A percentile compares a stretch with the other conserved stretches of the same genome.
phyloP scores from a whole-genome alignment of 768 basidiomycete species.

The Lentinula sp. region DNA sequence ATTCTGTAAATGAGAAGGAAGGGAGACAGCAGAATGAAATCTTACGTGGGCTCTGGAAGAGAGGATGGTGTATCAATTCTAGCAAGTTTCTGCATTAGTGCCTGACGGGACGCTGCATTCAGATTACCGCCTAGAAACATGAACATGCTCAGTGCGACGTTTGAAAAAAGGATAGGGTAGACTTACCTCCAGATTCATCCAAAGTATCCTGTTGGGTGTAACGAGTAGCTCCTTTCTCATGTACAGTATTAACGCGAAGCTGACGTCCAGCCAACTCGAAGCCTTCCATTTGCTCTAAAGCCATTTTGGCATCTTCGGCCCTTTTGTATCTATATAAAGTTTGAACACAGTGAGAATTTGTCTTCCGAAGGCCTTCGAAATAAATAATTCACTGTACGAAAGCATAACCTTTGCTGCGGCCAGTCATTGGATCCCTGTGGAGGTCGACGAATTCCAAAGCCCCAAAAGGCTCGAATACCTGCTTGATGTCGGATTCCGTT shows the following conservation, averaged over 20 bases:
- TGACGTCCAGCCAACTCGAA: conserved; percentile 94
- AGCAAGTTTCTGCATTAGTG: conserved; percentile 99
- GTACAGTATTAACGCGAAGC: conserved; percentile 89
- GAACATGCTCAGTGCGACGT: background rate
- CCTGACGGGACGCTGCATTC: conserved; percentile 96
- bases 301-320: conserved; percentile 92
- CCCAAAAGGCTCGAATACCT: conserved; percentile 99
- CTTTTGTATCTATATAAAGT: conserved; percentile 64
- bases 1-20: conserved; percentile 11
- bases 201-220: conserved; percentile 76
- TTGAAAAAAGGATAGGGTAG: background rate
- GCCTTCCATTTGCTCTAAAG: conserved; percentile 97
- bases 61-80: conserved; percentile 70
- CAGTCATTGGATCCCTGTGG: conserved; percentile 91
- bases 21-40: background rate
- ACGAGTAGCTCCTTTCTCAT: conserved; percentile 78
- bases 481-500: conserved; percentile 93
- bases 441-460: conserved; percentile 98
- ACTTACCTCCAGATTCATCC: conserved; percentile 83
- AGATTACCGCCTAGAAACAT: conserved; percentile 77
- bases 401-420: conserved; percentile 95
- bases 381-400: conserved; percentile 79
- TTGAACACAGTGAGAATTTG: background rate
- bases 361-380: background rate
- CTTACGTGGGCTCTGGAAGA: conserved; percentile 59